Conservation (phyloP, 1,284 basidiomycete genomes). For the Melampsora occidentalis region DNA sequence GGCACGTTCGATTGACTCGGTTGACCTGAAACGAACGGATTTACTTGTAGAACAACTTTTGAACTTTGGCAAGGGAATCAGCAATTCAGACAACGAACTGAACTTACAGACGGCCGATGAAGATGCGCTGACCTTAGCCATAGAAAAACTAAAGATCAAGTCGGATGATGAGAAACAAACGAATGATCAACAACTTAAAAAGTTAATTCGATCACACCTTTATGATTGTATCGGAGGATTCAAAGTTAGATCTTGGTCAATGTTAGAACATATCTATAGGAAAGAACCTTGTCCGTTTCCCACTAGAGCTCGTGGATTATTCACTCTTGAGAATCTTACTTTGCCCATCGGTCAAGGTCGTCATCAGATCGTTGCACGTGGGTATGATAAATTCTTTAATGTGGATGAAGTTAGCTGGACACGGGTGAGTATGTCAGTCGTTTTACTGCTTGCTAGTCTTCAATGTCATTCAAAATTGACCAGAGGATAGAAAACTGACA, state of each 20-base stretch:
- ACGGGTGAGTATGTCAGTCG: slow-evolving; percentile 61
- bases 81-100: too few relatives aligned
- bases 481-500: background rate
- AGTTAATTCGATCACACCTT: too few relatives aligned
- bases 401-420: slow-evolving; percentile 94
- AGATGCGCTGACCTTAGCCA: too few relatives aligned
- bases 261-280: slow-evolving; percentile 91
- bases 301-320: slow-evolving; percentile 81
- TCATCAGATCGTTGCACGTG: slow-evolving; percentile 70
- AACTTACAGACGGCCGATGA: too few relatives aligned
- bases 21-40: too few relatives aligned
- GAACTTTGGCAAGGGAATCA: too few relatives aligned
- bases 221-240: too few relatives aligned
- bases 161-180: too few relatives aligned
- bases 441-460: background rate
- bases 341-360: slow-evolving; percentile 48
- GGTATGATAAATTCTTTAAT: slow-evolving; percentile 99
- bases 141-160: too few relatives aligned
- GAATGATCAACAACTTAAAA: too few relatives aligned
- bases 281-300: slow-evolving; percentile 83
- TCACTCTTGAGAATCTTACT: slow-evolving; percentile 61
- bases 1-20: too few relatives aligned
- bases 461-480: background rate
- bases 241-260: slow-evolving; percentile 77
- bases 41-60: too few relatives aligned